Evolutionary conservation across 257 asterid genomes (phyloP), one percentile per base, ranked within the genome.

Genomic region (Fraxinus quadrangulata): DNA sequence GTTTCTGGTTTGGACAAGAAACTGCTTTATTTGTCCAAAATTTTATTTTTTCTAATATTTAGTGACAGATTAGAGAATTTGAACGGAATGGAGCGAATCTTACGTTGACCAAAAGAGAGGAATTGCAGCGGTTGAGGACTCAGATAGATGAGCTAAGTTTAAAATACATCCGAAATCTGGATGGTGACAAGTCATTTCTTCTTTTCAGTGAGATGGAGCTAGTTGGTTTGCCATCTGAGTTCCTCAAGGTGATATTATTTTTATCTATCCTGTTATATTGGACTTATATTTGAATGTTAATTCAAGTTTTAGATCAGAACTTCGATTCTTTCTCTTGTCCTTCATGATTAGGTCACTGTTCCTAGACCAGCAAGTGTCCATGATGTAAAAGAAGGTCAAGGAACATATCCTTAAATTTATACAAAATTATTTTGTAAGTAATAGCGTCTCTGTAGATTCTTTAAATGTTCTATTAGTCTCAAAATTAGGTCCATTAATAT

Each of bases 11-110:
- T n/a, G 51, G 40, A 30, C 63, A 13, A 49, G 34, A 23, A 33
- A 75, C 36, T 63, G 69, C 61, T 77, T 81, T 74, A 42, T 81
- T 73, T 39, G 83, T 81, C 69, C 89, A 81, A 83, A 84, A 85
- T 81, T 79, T 85, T 88, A 84, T 86, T 80, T 79, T 39, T 66
- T 79, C 81, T 77, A 82, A 83, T 78, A 77, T 89, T 84, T 89
- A 90, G 94, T 95, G 97, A 95, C 98, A 95, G 99, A 91, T 95
- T 88, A 87, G 83, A 86, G 98, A 95, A 78, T 95, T 91, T 86
- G 99, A 91, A 85, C 87, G 96, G 86, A 93, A 90, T 75, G 99
- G 99, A 56, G 81, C 92, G 81, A 87, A 90, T 85, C 94, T 95
- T 65, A 88, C 97, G 61, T 86, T 90, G 79, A 86, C 94, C 66